Evolutionary conservation across 208 protist species (phyloP), one percentile per base, ranked within the genome.

Genomic region (Herpetomonas samuelpessoai): DNA sequence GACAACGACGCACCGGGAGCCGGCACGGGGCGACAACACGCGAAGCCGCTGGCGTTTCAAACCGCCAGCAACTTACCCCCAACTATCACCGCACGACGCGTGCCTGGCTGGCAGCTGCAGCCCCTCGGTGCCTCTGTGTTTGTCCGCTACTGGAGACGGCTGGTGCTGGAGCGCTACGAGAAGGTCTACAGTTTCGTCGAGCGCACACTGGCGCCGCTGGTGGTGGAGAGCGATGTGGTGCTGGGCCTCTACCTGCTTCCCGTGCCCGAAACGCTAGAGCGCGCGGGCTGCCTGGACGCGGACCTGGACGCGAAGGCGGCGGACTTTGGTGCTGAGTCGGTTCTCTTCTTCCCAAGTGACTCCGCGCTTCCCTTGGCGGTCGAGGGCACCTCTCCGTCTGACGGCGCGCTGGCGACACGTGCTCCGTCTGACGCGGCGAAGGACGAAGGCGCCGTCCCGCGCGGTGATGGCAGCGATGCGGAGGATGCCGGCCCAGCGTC

Each of bases 151-250:
- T 87, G 78, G 69, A 74, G 81, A 2, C 60, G 50, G 16, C 71
- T 89, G 12, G 74, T 89, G 21, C 62, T 83, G 54, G 51, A 79
- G 51, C 68, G 62, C 30, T 57, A 81, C 27, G 73, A 83, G 39
- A 19, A 29, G 2, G 44, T 81, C 14, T 92, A 86, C 66, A 45
- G 14, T 12, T 55, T 76, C 24, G 66, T 89, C 30, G 85, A 92
- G 47, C 29, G 49, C 2, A 31, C 74, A 35, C 24, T 92, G 27
- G 62, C 64, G 16, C 76, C 81, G 22, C 68, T 92, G 3, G 76
- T 88, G 39, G 57, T 79, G 30, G 85, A 92, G 57, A 92, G 85
- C 51, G 73, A 88, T 29, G 71, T 86, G 25, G 80, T 92, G 21
- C 28, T 83, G 35, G 85, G 81, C 27, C 49, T 92, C 2, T 89